A percentile compares a stretch with the other conserved stretches of the same genome.
These are phyloP conservation scores for Cercospora sesami DNA, from an alignment of 2,329 filamentous ascomycete genomes.

Conservation along the genomic window DNA sequence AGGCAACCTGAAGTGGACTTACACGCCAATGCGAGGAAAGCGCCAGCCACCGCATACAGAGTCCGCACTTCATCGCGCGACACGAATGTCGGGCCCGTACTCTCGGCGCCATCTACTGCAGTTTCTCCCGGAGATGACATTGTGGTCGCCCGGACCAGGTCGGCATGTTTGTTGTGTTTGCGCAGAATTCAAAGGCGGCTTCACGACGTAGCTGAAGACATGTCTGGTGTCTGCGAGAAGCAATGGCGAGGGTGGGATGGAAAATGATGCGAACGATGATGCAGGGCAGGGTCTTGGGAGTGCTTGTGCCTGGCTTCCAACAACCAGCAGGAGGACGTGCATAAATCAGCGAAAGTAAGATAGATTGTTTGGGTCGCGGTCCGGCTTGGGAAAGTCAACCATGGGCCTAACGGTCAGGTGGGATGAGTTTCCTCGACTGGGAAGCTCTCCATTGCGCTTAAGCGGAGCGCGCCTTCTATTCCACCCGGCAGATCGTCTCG, in stretches of 20 bases:
- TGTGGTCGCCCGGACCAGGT: not conserved
- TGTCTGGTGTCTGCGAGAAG: not conserved
- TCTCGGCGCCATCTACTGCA: not conserved
- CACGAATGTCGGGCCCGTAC: not conserved
- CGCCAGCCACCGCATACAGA: conserved; percentile 3
- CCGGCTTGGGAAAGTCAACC: not conserved
- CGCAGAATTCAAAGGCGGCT: not conserved
- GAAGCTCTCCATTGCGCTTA: not conserved
- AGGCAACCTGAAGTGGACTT: not conserved
- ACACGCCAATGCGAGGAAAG: conserved; percentile 10
- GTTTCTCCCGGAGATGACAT: conserved; percentile 3
- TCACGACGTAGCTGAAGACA: not conserved
- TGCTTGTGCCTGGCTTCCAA: not conserved
- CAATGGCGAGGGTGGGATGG: not conserved
- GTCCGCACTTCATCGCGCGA: not conserved
- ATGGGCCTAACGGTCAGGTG: not conserved
- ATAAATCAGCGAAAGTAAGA: not conserved
- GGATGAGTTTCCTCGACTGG: not conserved
- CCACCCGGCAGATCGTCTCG: not conserved
- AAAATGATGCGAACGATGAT: not conserved
- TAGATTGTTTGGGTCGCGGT: not conserved
- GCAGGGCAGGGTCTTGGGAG: not conserved
- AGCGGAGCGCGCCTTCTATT: not conserved
- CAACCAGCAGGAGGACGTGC: not conserved
- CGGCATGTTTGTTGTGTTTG: not conserved